Evolutionary conservation across 2,329 filamentous ascomycete genomes (phyloP), one percentile per base, ranked within the genome.

Genomic region (Monilinia fructicola): DNA sequence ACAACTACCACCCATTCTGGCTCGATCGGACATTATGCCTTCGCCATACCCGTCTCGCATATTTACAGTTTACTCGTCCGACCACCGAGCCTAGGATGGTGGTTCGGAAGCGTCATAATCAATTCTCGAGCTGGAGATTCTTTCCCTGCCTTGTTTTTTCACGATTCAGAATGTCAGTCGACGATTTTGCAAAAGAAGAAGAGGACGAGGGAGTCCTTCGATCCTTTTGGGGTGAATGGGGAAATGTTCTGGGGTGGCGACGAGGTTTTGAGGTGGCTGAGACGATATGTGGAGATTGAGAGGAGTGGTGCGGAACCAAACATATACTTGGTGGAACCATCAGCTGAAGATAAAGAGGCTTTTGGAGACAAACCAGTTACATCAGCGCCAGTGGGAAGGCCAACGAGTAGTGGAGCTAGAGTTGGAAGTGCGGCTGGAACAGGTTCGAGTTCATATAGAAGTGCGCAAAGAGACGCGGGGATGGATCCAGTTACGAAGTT

Each of bases 211-310:
- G 92, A 97, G 73, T 91, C 82, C 54, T 98, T 99, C 74, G 93
- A 97, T 73, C 93, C 93, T 0, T 97, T 97, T 77, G 89, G 90
- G 21, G 91, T 92, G 69, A 85, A 85, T 70, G 94, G 94, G 0
- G 87, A 91, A 76, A 89, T 97, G 83, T 98, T 97, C 76, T 99
- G 96, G 95, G 96, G 95, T 66, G 95, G 95, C 6, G 95, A 99
- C 76, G 94, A 99, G 79, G 90, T 98, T 0, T 77, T 99, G 58
- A 85, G 92, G 65, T 99, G 96, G 95, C 76, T 99, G 73, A 91
- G 88, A 76, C 84, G 89, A 76, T 97, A 97, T 77, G 86, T 95
- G 9, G 84, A 83, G 26, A 87, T 99, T 18, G 91, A 98, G 78
- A 84, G 92, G 67, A 96, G 92, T 46, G 87, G 84, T 0, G 92